A percentile compares a stretch with the other conserved stretches of the same genome.
phyloP scores from a whole-genome alignment of 2,329 filamentous ascomycete species.

The Phialophora macrospora region DNA sequence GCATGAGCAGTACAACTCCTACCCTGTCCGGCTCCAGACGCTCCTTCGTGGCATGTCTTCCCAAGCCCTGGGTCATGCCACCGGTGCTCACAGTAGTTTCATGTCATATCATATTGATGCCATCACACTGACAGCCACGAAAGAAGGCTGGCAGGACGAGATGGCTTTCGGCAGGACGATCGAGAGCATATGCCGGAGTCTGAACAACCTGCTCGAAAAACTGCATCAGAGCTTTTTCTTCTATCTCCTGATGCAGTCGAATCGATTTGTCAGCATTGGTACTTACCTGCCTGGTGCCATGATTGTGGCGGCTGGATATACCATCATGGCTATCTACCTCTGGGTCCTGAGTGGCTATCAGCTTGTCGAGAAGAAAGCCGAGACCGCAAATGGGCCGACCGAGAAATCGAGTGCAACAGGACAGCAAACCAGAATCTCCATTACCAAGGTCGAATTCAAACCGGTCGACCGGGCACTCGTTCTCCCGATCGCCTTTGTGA shows the following conservation, averaged over 20 bases:
- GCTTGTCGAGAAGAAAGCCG: conserved; percentile 37
- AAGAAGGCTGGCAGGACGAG: conserved; percentile 94
- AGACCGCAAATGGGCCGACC: conserved; percentile 38
- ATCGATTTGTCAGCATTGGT: conserved; percentile 95
- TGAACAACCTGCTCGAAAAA: conserved; percentile 96
- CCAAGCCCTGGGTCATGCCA: conserved; percentile 85
- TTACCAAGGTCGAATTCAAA: conserved; percentile 33
- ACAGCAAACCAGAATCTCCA: conserved; percentile 10
- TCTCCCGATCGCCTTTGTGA: conserved; percentile 70
- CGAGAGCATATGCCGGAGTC: conserved; percentile 86
- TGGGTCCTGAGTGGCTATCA: conserved; percentile 84
- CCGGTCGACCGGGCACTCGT: conserved; percentile 49
- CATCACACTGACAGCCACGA: conserved; percentile 87
- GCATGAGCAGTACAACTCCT: conserved; percentile 69
- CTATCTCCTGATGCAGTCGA: conserved; percentile 88
- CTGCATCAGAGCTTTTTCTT: conserved; percentile 99
- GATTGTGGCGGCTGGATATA: conserved; percentile 92
- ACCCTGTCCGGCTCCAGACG: conserved; percentile 79
- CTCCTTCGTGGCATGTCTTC: conserved; percentile 92
- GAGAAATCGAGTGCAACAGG: conserved; percentile 26
- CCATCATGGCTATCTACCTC: conserved; percentile 90
- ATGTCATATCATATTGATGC: conserved; percentile 98
- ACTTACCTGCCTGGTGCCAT: conserved; percentile 98
- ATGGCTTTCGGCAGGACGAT: conserved; percentile 91
- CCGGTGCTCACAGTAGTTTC: conserved; percentile 91